Conservation (phyloP, 768 basidiomycete genomes). For the Epithele typhae region DNA sequence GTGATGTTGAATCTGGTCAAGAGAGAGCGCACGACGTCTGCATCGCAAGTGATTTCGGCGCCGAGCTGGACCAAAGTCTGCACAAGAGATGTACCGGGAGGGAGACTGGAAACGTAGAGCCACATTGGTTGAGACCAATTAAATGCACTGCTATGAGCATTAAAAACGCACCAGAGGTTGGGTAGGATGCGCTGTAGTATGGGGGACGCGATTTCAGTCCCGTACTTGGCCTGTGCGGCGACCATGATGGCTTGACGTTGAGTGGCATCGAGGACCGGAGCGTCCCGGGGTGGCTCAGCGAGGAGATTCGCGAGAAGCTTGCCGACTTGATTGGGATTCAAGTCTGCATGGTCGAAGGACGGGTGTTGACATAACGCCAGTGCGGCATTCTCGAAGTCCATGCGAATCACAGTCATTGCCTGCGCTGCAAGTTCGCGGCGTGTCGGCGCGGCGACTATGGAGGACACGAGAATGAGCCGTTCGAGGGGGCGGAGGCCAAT, state of each 20-base stretch:
- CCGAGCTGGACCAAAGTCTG: conserved; percentile 76
- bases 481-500: conserved; percentile 78
- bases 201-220: conserved; percentile 68
- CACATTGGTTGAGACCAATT: neutral
- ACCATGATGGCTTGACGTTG: conserved; percentile 75
- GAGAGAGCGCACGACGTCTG: conserved; percentile 64
- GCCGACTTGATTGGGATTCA: conserved; percentile 67
- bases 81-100: conserved; percentile 63
- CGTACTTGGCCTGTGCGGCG: conserved; percentile 77
- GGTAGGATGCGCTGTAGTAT: conserved; percentile 73
- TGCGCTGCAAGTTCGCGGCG: conserved; percentile 53
- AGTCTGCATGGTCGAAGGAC: conserved; percentile 77
- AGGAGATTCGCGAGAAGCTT: conserved; percentile 81
- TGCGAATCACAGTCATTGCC: conserved; percentile 64
- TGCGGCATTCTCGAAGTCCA: conserved; percentile 77
- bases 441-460: conserved; percentile 63
- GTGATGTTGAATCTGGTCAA: conserved; percentile 74
- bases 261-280: conserved; percentile 63
- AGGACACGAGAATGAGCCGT: conserved; percentile 69
- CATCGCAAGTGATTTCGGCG: conserved; percentile 72
- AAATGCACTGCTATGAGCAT: no score
- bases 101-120: conserved; percentile 43
- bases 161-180: conserved; percentile 55
- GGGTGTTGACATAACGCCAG: conserved; percentile 74
- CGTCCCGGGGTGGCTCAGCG: conserved; percentile 62